Conservation (phyloP, 2,329 filamentous ascomycete genomes). For the Basipetospora chlamydospora region DNA sequence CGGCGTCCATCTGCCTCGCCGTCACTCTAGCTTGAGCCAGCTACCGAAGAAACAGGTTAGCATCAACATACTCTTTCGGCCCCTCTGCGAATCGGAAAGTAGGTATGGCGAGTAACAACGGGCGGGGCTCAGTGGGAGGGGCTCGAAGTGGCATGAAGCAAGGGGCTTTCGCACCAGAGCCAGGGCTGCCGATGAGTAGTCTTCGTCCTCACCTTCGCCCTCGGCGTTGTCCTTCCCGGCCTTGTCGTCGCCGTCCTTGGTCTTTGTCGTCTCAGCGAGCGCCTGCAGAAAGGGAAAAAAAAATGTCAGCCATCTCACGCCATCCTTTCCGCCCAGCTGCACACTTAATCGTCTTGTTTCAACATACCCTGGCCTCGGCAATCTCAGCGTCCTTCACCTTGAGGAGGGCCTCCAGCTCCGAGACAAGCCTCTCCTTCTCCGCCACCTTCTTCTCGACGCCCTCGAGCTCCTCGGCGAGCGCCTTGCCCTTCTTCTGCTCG, state of each 20-base stretch:
- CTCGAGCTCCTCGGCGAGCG: conserved; percentile 32
- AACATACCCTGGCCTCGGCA: conserved; percentile 41
- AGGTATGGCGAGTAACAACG: neutral
- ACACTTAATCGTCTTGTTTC: neutral
- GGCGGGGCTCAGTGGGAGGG: neutral
- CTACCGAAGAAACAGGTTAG: conserved; percentile 7
- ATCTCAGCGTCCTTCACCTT: conserved; percentile 52
- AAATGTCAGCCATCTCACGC: neutral
- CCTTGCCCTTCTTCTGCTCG: conserved; percentile 37
- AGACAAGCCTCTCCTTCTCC: conserved; percentile 31
- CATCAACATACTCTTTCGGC: conserved; percentile 8
- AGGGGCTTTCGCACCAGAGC: conserved; percentile 49
- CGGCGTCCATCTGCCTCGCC: conserved; percentile 34
- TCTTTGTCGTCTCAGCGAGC: conserved; percentile 19
- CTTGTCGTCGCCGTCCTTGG: conserved; percentile 12
- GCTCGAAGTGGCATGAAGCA: conserved; percentile 18
- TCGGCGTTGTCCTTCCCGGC: conserved; percentile 12
- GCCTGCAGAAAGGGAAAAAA: neutral
- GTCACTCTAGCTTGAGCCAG: conserved; percentile 18
- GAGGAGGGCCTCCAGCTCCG: conserved; percentile 37
- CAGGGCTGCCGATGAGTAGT: conserved; percentile 50
- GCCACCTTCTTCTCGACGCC: conserved; percentile 29
- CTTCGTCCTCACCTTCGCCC: conserved; percentile 46
- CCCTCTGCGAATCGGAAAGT: conserved; percentile 9
- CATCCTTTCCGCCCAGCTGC: neutral